Percentiles rank a stretch among this genome's conserved stretches.
phyloP scores from a whole-genome alignment of 768 basidiomycete species.

The Megacollybia marginata region DNA sequence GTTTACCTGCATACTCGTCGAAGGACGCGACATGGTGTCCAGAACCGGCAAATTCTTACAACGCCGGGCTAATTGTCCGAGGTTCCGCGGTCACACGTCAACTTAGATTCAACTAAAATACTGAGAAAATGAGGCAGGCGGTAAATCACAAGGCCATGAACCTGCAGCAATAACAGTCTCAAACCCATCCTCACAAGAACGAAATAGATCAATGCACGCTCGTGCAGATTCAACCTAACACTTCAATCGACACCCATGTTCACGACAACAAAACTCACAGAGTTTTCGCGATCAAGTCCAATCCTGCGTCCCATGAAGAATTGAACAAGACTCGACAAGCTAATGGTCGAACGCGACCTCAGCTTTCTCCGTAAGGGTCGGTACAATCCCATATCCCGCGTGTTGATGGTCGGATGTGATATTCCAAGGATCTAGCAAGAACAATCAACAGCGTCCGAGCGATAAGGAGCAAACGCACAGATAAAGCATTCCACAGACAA shows the following conservation, averaged over 20 bases:
- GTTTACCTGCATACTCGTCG: constrained; percentile 6
- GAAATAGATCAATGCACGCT: constrained; percentile 45
- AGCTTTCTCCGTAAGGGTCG: constrained; percentile 40
- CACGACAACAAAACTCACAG: constrained; percentile 16
- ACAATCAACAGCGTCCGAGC: neutral
- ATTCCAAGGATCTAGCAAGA: constrained; percentile 39
- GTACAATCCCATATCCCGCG: constrained; percentile 49
- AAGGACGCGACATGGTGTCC: constrained; percentile 2
- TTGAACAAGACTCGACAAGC: constrained; percentile 33
- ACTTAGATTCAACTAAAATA: constrained; percentile 15
- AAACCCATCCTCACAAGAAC: constrained; percentile 41
- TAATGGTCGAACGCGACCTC: constrained; percentile 26
- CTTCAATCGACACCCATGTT: neutral
- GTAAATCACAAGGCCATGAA: constrained; percentile 45
- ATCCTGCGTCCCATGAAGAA: constrained; percentile 38
- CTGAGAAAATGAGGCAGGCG: constrained; percentile 24
- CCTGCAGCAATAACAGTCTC: constrained; percentile 35
- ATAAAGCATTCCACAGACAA: constrained; percentile 44
- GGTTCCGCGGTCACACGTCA: neutral
- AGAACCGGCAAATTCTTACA: neutral
- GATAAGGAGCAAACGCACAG: constrained; percentile 24
- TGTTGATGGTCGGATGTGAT: constrained; percentile 42
- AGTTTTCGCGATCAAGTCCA: constrained; percentile 35
- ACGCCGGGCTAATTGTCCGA: neutral
- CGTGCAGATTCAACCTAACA: constrained; percentile 41